Percentiles rank a stretch among this genome's conserved stretches.
phyloP scores from a whole-genome alignment of 2,329 filamentous ascomycete genomes.

The Talaromyces marneffei region DNA sequence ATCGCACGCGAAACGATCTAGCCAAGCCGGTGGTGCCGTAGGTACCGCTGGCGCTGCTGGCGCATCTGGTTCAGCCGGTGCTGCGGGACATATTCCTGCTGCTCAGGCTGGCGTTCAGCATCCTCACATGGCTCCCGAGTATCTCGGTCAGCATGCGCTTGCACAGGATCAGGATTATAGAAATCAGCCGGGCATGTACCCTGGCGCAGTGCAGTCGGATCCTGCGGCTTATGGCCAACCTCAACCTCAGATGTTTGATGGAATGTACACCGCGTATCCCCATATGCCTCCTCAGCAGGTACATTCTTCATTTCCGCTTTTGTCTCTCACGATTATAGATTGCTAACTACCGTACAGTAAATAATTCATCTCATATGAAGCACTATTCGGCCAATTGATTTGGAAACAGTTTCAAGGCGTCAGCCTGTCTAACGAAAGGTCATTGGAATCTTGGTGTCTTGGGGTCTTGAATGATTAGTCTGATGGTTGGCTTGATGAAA shows the following conservation, averaged over 20 bases:
- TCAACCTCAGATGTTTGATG: constrained; percentile 70
- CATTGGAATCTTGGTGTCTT: not conserved
- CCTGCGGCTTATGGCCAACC: constrained; percentile 71
- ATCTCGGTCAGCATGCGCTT: constrained; percentile 55
- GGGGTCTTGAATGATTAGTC: not conserved
- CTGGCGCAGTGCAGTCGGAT: constrained; percentile 68
- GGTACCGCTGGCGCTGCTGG: constrained; percentile 45
- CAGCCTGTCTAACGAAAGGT: not conserved
- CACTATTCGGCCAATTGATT: not conserved
- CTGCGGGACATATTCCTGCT: constrained; percentile 35
- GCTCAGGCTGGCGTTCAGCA: constrained; percentile 45
- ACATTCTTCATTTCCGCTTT: constrained; percentile 30
- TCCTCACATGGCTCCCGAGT: constrained; percentile 54
- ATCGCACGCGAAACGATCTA: constrained; percentile 72
- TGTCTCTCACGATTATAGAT: not conserved
- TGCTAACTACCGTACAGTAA: not conserved
- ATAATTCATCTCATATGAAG: not conserved
- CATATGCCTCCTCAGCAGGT: constrained; percentile 79
- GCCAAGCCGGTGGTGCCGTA: constrained; percentile 43
- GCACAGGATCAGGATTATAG: constrained; percentile 72
- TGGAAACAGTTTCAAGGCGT: not conserved
- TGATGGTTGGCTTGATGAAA: constrained; percentile 1
- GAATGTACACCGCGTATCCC: constrained; percentile 74
- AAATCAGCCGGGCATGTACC: constrained; percentile 72
- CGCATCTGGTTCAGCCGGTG: constrained; percentile 24